Base-by-base conservation (phyloP, 2,329 filamentous ascomycete genomes). In the Bipolaris gigantea region DNA sequence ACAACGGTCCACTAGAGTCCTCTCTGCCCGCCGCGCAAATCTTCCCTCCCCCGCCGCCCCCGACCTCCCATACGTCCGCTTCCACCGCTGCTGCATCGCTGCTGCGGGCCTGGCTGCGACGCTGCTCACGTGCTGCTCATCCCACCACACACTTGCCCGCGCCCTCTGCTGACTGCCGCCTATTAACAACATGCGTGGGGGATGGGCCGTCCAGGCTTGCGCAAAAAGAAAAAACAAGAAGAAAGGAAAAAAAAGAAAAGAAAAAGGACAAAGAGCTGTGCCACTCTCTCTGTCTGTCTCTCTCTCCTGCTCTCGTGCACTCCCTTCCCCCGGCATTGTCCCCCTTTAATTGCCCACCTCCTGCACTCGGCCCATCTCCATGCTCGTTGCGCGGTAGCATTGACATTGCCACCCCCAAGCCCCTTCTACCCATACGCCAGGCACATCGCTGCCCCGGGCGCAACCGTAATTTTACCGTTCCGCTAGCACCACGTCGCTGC, bases 401-500 rank as follows among this genome's bases (percentile, higher is more conserved):
- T 23, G 23, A 33, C 33, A 10, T 56, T 48, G 50, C 48, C 54
- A 48, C 50, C 32, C 36, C 39, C 25, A 54, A 32, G 16, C 25
- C 35, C 42, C 32, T 30, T 15, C n/a, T 38, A 27, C 23, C 18
- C 35, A 50, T 38, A 42, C 45, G 48, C 43, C 35, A 50, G 42
- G 45, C 45, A 50, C 43, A 50, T 42, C 50, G 45, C n/a, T 33
- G 33, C 50, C 43, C 43, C 35, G 33, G 53, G 43, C 48, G 19
- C 47, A 23, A 45, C 54, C 49, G 56, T 59, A 44, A 50, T 36
- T 45, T 52, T 53, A 50, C 58, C 55, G 36, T 48, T 38, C 48
- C 56, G 53, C 61, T 59, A 60, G 54, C 62, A 59, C 49, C 54
- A 21, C 57, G 47, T 53, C 53, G 53, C 57, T 13, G 38, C 19